phyloP scores from a whole-genome alignment of 148 eudicot genomes.

The Silene conica region DNA sequence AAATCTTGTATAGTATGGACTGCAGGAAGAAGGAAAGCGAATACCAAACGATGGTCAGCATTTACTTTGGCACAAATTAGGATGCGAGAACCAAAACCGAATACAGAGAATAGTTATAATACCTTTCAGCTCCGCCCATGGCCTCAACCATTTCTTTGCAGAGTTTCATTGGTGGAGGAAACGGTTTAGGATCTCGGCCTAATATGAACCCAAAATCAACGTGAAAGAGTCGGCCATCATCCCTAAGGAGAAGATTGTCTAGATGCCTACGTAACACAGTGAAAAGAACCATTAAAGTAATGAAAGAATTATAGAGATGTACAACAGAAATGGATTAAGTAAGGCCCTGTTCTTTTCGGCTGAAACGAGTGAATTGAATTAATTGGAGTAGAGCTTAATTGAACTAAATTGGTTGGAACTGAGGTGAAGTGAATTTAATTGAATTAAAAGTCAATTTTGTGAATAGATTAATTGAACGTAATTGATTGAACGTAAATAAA shows the following conservation, averaged over 20 bases:
- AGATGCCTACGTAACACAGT: conserved; percentile 64
- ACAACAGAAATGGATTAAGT: neutral
- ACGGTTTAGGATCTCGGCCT: conserved; percentile 98
- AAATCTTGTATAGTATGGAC: conserved; percentile 91
- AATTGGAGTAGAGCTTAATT: no score
- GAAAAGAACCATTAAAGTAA: neutral
- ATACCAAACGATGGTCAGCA: neutral
- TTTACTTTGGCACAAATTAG: neutral
- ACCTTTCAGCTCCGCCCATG: conserved; percentile 99
- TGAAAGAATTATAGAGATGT: neutral
- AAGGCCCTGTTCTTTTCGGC: no score
- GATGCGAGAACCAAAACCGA: conserved; percentile 4
- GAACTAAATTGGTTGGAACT: no score
- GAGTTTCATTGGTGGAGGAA: conserved; percentile 99
- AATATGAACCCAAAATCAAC: conserved; percentile 95
- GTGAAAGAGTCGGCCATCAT: conserved; percentile 94
- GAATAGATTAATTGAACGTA: no score
- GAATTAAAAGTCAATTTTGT: no score
- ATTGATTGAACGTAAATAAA: no score
- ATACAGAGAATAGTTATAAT: conserved; percentile 2
- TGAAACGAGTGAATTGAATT: no score
- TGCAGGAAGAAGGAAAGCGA: conserved; percentile 28
- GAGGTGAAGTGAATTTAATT: no score
- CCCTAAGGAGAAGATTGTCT: conserved; percentile 86
- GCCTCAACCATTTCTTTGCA: conserved; percentile 99